A percentile compares a stretch with the other conserved stretches of the same genome.
These are phyloP conservation scores for Aotearoamyces nothofagi DNA, from an alignment of 2,329 filamentous ascomycete species.

Conservation along the genomic window DNA sequence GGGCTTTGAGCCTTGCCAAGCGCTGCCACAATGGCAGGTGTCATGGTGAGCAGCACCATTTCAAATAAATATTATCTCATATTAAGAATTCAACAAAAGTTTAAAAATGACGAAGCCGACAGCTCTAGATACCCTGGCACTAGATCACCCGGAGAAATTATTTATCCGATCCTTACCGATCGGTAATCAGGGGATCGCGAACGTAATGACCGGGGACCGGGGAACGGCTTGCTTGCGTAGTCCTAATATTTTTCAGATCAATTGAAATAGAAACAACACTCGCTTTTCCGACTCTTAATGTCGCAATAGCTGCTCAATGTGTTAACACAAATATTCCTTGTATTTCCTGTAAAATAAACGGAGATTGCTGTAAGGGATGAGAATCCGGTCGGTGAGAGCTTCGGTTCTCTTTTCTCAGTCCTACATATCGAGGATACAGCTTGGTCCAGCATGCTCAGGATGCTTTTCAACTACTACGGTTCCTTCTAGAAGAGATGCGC, in stretches of 20 bases:
- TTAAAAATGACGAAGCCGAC: too few relatives aligned
- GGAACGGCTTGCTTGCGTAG: too few relatives aligned
- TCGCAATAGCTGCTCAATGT: conserved; percentile 7
- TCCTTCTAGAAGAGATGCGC: conserved; percentile 5
- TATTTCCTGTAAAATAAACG: conserved; percentile 1
- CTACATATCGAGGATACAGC: conserved; percentile 20
- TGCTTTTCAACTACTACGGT: conserved; percentile 17
- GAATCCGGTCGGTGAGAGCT: conserved; percentile 34
- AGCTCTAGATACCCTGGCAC: too few relatives aligned
- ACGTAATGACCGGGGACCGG: too few relatives aligned
- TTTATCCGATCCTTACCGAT: too few relatives aligned
- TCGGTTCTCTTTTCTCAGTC: conserved; percentile 26
- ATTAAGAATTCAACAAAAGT: too few relatives aligned
- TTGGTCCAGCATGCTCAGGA: conserved; percentile 24
- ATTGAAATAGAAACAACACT: too few relatives aligned
- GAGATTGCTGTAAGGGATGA: conserved; percentile 26
- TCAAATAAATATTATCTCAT: conserved; percentile 4
- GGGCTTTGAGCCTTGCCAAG: conserved; percentile 25
- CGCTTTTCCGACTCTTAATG: not conserved
- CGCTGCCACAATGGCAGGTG: conserved; percentile 48
- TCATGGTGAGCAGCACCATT: conserved; percentile 74
- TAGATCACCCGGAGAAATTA: too few relatives aligned
- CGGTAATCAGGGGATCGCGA: too few relatives aligned
- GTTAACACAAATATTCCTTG: conserved; percentile 15
- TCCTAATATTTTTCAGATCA: too few relatives aligned